A percentile compares a stretch with the other conserved stretches of the same genome.
These are phyloP conservation scores for Calonectria hongkongensis DNA, from an alignment of 2,329 filamentous ascomycete species.

Conservation along the genomic window DNA sequence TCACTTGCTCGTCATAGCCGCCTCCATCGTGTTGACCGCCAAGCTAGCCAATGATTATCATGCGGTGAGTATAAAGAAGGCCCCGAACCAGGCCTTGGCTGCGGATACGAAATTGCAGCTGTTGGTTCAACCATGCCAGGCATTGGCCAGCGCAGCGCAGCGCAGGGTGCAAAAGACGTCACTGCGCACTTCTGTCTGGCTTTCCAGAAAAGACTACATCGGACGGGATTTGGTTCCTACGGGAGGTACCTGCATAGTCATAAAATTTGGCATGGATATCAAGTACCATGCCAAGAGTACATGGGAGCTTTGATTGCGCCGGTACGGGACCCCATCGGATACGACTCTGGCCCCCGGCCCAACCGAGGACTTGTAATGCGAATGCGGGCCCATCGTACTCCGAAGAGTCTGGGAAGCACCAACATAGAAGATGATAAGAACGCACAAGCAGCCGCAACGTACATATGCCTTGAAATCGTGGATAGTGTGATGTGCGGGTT, in stretches of 20 bases:
- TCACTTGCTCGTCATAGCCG: conserved; percentile 19
- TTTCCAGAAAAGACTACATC: conserved; percentile 30
- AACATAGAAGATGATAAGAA: neutral
- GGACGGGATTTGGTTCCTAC: conserved; percentile 7
- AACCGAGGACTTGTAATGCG: conserved; percentile 3
- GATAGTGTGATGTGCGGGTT: neutral
- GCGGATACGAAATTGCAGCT: conserved; percentile 6
- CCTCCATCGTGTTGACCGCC: conserved; percentile 37
- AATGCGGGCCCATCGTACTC: neutral
- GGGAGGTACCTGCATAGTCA: conserved; percentile 16
- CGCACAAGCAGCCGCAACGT: neutral
- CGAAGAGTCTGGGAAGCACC: conserved; percentile 5
- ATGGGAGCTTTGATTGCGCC: conserved; percentile 19
- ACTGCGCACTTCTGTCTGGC: conserved; percentile 10
- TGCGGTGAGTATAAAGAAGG: conserved; percentile 14
- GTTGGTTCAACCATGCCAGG: conserved; percentile 4
- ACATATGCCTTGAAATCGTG: neutral
- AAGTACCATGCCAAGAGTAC: conserved; percentile 20
- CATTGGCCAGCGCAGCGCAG: conserved; percentile 1
- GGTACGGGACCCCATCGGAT: conserved; percentile 28
- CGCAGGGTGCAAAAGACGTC: conserved; percentile 8
- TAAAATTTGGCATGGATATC: conserved; percentile 6
- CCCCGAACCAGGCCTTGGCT: neutral
- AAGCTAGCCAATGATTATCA: conserved; percentile 10
- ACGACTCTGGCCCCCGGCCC: conserved; percentile 25